These are phyloP conservation scores for Mycena maculata DNA, from an alignment of 768 basidiomycete genomes.

Conservation along the genomic window DNA sequence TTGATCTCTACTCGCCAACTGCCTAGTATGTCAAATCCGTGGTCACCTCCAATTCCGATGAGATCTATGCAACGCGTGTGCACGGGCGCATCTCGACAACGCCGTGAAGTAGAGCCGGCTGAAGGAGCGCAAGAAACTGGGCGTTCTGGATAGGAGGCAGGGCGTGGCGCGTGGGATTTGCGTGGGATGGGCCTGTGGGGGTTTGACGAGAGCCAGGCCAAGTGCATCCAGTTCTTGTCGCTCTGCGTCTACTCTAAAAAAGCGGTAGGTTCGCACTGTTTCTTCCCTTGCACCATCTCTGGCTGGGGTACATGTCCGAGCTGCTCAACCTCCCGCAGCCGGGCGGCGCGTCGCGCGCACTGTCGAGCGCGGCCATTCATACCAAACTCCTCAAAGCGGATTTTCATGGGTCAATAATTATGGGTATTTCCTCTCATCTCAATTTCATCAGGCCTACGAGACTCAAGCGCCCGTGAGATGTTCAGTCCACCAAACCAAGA, in stretches of 20 bases:
- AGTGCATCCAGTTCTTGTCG: slow-evolving; percentile 31
- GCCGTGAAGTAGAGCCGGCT: slow-evolving; percentile 66
- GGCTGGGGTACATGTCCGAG: too few species aligned
- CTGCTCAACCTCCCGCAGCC: too few species aligned
- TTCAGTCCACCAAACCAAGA: slow-evolving; percentile 78
- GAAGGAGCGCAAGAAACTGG: slow-evolving; percentile 59
- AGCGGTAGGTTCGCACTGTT: slow-evolving; percentile 74
- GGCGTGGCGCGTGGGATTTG: slow-evolving; percentile 58
- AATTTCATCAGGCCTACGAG: neutral
- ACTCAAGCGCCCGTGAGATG: neutral
- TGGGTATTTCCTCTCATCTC: slow-evolving; percentile 61
- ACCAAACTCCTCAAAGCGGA: slow-evolving; percentile 92
- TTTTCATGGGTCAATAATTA: slow-evolving; percentile 83
- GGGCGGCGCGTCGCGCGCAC: slow-evolving; percentile 42
- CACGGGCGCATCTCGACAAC: slow-evolving; percentile 79
- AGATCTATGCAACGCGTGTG: slow-evolving; percentile 72
- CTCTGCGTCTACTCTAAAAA: neutral
- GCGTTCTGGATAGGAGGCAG: slow-evolving; percentile 62
- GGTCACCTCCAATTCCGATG: slow-evolving; percentile 69
- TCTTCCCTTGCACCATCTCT: slow-evolving; percentile 80
- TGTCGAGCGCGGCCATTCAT: slow-evolving; percentile 68
- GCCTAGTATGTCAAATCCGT: slow-evolving; percentile 64
- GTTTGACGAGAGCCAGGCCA: too few species aligned
- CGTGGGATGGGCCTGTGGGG: slow-evolving; percentile 79
- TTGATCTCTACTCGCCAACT: slow-evolving; percentile 32